phyloP scores from a whole-genome alignment of 2,329 filamentous ascomycete genomes.

The Fusarium sp. region DNA sequence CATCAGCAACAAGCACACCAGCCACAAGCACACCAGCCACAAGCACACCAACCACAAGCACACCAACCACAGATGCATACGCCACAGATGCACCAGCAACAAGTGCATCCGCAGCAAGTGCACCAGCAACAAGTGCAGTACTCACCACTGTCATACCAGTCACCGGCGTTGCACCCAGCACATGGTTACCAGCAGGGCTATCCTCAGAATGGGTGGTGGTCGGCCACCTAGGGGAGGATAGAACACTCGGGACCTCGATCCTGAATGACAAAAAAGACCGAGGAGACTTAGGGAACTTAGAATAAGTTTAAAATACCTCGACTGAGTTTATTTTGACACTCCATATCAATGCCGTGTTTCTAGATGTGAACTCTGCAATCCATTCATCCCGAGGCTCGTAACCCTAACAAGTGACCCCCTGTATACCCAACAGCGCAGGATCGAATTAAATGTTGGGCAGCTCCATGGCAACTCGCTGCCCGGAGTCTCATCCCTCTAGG shows the following conservation, averaged over 20 bases:
- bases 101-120: not conserved
- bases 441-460: not conserved
- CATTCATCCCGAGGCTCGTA: not conserved
- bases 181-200: not conserved
- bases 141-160: not conserved
- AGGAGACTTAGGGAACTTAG: not conserved
- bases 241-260: not conserved
- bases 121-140: not conserved
- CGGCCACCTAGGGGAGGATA: not conserved
- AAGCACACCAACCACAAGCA: not conserved
- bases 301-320: not conserved
- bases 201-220: not conserved
- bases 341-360: conserved; percentile 6
- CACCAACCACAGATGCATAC: not conserved
- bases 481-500: conserved; percentile 1
- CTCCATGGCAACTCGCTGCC: not conserved
- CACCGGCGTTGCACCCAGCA: not conserved
- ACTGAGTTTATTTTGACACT: not conserved
- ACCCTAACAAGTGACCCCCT: not conserved
- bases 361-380: conserved; percentile 11
- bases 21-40: not conserved
- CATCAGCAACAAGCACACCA: not conserved
- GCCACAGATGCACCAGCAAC: not conserved
- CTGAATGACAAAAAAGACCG: not conserved
- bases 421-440: not conserved